Conservation (phyloP, 2,329 filamentous ascomycete species). For the Westerdykella aurantiaca region DNA sequence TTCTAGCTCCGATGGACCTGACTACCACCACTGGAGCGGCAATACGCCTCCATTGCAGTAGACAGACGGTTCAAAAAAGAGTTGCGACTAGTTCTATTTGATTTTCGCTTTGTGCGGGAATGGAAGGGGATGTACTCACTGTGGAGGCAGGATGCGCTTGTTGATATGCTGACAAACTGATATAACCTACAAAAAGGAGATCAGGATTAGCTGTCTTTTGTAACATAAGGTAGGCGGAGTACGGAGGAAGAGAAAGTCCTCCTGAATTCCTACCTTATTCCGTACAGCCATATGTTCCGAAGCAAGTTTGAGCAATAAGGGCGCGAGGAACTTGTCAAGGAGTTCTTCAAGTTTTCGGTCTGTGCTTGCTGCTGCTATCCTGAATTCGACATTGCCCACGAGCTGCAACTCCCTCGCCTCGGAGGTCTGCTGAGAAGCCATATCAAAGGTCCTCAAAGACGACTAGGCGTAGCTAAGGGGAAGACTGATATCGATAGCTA, state of each 20-base stretch:
- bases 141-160: slow-evolving; percentile 52
- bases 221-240: slow-evolving; percentile 2
- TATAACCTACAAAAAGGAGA: slow-evolving; percentile 47
- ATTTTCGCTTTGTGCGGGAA: too few relatives aligned
- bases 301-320: slow-evolving; percentile 77
- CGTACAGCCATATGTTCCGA: slow-evolving; percentile 77
- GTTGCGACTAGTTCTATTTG: too few relatives aligned
- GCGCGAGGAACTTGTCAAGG: slow-evolving; percentile 71
- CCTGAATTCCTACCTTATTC: slow-evolving; percentile 54
- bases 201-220: slow-evolving; percentile 28
- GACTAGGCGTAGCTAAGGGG: too few relatives aligned
- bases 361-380: slow-evolving; percentile 74
- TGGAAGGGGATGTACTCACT: slow-evolving; percentile 30
- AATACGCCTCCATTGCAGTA: neutral
- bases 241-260: neutral
- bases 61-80: too few relatives aligned
- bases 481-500: too few relatives aligned
- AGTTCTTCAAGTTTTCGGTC: slow-evolving; percentile 76
- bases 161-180: slow-evolving; percentile 67
- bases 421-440: slow-evolving; percentile 27
- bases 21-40: too few relatives aligned
- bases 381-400: slow-evolving; percentile 78
- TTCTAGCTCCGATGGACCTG: too few relatives aligned
- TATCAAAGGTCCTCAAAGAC: slow-evolving; percentile 9
- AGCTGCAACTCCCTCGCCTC: slow-evolving; percentile 74